These are phyloP conservation scores for Geranium brycei DNA, from an alignment of 345 rosid genomes.

Conservation along the genomic window DNA sequence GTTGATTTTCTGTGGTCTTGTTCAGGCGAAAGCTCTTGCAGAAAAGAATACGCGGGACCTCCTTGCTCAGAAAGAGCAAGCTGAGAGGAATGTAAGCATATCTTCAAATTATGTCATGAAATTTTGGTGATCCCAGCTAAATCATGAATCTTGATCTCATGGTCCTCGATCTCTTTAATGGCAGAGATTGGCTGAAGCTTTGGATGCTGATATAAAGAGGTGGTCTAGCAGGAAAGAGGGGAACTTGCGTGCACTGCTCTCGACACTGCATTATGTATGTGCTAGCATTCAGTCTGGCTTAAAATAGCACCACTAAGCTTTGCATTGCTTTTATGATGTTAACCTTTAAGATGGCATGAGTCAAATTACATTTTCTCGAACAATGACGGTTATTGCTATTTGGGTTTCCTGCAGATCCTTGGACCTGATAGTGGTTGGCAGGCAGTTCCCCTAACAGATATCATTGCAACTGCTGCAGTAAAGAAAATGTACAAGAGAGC, in stretches of 20 bases:
- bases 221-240: constrained; percentile 86
- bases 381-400: no score
- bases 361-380: no score
- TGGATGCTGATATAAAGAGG: constrained; percentile 83
- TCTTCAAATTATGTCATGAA: constrained; percentile 2
- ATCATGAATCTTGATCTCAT: constrained; percentile 7
- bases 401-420: constrained; percentile 45
- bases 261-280: constrained; percentile 84
- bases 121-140: background rate
- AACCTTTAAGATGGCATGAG: background rate
- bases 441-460: constrained; percentile 66
- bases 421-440: constrained; percentile 94
- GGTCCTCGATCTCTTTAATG: constrained; percentile 9
- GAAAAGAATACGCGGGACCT: constrained; percentile 87
- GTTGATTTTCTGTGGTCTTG: constrained; percentile 7
- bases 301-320: background rate
- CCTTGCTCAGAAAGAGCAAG: constrained; percentile 75
- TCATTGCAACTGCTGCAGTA: constrained; percentile 53
- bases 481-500: constrained; percentile 90
- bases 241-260: constrained; percentile 81
- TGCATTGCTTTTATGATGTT: background rate
- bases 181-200: constrained; percentile 67
- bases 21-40: constrained; percentile 86
- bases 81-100: constrained; percentile 69
- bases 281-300: background rate